A percentile compares a stretch with the other conserved stretches of the same genome.
These are phyloP conservation scores for Claviceps fusiformis DNA, from an alignment of 2,329 filamentous ascomycete genomes.

Conservation along the genomic window DNA sequence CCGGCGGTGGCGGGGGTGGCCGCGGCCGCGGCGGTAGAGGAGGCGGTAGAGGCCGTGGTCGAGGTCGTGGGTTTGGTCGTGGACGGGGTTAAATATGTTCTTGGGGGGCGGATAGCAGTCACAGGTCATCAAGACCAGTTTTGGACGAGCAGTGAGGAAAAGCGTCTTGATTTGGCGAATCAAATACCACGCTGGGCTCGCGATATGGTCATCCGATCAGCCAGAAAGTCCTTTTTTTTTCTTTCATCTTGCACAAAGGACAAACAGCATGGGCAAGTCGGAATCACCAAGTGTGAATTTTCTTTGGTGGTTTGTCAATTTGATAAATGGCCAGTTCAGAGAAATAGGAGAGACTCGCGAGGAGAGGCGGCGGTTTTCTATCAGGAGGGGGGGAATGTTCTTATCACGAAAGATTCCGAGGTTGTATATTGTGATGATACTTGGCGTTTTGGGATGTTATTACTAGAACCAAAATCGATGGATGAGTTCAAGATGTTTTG, in stretches of 20 bases:
- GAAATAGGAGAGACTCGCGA: background rate
- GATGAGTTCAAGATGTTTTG: background rate
- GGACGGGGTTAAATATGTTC: slow-evolving; percentile 1
- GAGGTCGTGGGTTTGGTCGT: slow-evolving; percentile 17
- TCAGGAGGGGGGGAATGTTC: slow-evolving; percentile 5
- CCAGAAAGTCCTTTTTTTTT: background rate
- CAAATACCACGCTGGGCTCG: background rate
- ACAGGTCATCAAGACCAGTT: background rate
- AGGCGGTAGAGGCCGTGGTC: slow-evolving; percentile 30
- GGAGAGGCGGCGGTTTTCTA: background rate
- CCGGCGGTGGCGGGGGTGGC: slow-evolving; percentile 37
- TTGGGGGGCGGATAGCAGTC: background rate
- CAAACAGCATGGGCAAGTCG: background rate
- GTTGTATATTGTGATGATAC: slow-evolving; percentile 13
- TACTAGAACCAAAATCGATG: background rate
- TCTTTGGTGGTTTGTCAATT: background rate
- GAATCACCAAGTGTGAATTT: background rate
- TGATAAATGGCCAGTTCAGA: background rate
- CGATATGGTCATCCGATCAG: background rate
- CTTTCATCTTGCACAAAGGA: background rate
- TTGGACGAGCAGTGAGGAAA: background rate
- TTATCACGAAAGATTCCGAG: background rate
- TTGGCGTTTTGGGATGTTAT: slow-evolving; percentile 23
- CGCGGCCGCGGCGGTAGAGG: slow-evolving; percentile 41
- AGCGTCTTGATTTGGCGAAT: background rate